Base-by-base conservation (phyloP, 2,329 filamentous ascomycete genomes). In the Eurotiales sp. region DNA sequence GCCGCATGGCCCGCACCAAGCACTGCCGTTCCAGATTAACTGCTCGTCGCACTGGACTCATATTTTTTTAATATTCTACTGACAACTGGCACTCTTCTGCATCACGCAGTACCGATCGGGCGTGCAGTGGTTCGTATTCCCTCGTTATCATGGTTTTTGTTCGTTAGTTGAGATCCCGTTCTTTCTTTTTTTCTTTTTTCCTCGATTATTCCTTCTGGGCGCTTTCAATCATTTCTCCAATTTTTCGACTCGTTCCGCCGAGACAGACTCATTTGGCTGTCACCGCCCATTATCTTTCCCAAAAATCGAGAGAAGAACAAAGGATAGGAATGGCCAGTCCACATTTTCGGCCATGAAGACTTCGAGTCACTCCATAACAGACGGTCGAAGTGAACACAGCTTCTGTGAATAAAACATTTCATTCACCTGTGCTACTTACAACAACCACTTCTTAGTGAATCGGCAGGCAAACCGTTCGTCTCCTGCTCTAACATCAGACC, bases 21-120 rank as follows among this genome's bases (percentile, higher is more conserved):
- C 15, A 25, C 46, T 34, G 41, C 39, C 46, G 47, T 43, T 50
- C 27, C 39, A 43, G 39, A 50, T 50, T 43, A 36, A 43, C 40
- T 42, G 23, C 11, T 32, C 34, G 37, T 27, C 30, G 41, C 39
- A 36, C 46, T 14, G 15, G 25, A 22, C 21, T 37, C 30, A 17
- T 15, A 37, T 21, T 29, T 11, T 32, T n/a, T n/a, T n/a, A n/a
- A n/a, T n/a, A n/a, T n/a, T 22, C 29, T 32, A 36, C 25, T 22
- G 44, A 34, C 44, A 39, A 39, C 15, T 19, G 34, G 17, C 15
- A 37, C 17, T 19, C 8, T 37, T 41, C 46, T 50, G 37, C 47
- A 21, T 43, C 40, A 43, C 30, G 37, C 47, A 50, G 29, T 25
- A n/a, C n/a, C n/a, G n/a, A n/a, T n/a, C n/a, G n/a, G n/a, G n/a